A percentile compares a stretch with the other conserved stretches of the same genome.
These are phyloP conservation scores for Neurospora crassa DNA, from an alignment of 2,329 filamentous ascomycete genomes.

Conservation along the genomic window DNA sequence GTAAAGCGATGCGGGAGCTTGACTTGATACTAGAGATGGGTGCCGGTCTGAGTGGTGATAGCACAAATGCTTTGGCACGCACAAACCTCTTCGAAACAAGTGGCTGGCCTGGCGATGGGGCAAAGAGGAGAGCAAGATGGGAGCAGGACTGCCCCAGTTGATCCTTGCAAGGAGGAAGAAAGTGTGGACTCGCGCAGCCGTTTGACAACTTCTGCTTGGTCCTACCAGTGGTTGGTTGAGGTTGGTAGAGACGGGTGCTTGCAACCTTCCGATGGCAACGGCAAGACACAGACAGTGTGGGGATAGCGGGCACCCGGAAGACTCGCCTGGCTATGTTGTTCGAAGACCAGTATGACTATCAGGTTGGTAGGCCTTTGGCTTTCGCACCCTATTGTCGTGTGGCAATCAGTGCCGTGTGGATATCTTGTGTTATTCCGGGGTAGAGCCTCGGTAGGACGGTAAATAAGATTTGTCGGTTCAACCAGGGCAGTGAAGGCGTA, in stretches of 20 bases:
- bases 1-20: background rate
- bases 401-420: background rate
- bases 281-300: slow-evolving; percentile 10
- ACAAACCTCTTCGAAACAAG: background rate
- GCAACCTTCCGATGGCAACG: slow-evolving; percentile 9
- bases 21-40: background rate
- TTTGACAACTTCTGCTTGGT: slow-evolving; percentile 5
- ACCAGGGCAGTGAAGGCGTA: background rate
- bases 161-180: background rate
- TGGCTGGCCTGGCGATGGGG: background rate
- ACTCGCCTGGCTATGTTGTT: background rate
- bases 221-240: slow-evolving; percentile 1
- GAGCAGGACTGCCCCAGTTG: background rate
- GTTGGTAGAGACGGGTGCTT: slow-evolving; percentile 1
- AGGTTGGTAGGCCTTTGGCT: background rate
- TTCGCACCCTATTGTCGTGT: background rate
- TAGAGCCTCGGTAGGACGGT: background rate
- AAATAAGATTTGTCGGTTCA: background rate
- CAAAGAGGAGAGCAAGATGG: slow-evolving; percentile 1
- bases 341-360: background rate
- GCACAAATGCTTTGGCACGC: background rate
- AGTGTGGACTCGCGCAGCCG: slow-evolving; percentile 1
- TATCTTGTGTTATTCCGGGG: background rate
- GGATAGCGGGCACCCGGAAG: slow-evolving; percentile 1
- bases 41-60: background rate